Percentiles rank a stretch among this genome's conserved stretches.
Evolutionary conservation across 169 alveolate genomes (phyloP).

Genomic region (Plasmodium adleri): DNA sequence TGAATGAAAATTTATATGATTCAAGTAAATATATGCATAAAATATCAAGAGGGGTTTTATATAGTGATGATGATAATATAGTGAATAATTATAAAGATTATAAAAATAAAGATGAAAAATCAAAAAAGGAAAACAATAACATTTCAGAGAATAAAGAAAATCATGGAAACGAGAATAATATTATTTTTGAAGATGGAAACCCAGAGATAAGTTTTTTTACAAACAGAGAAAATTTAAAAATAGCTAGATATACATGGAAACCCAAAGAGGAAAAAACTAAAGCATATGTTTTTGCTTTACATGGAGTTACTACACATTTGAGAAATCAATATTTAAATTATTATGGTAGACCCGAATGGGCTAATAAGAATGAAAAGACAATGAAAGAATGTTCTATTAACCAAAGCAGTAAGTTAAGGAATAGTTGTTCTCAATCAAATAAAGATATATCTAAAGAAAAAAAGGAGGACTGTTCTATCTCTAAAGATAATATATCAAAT

Average conservation of each 20-base stretch:
- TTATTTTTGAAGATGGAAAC: conserved; percentile 73
- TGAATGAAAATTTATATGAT: no score
- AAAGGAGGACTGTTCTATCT: neutral
- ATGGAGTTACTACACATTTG: conserved; percentile 82
- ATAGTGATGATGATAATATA: no score
- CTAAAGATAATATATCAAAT: neutral
- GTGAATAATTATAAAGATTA: neutral
- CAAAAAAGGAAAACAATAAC: neutral
- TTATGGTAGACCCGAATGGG: conserved; percentile 64
- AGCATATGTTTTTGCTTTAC: conserved; percentile 80
- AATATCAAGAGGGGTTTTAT: no score
- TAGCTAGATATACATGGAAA: conserved; percentile 79
- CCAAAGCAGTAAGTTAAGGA: neutral
- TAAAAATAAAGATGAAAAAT: neutral
- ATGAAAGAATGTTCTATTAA: neutral
- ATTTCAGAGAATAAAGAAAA: conserved; percentile 15
- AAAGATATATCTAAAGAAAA: neutral
- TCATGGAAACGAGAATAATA: neutral
- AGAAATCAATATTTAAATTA: conserved; percentile 81
- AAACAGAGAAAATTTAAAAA: conserved; percentile 79
- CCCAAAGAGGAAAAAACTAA: conserved; percentile 73
- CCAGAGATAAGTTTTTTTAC: conserved; percentile 78
- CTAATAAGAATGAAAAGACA: neutral
- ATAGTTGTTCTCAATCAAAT: neutral
- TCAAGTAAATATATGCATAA: no score